Evolutionary conservation across 768 basidiomycete genomes (phyloP).

Genomic region (Mycena vulgaris): DNA sequence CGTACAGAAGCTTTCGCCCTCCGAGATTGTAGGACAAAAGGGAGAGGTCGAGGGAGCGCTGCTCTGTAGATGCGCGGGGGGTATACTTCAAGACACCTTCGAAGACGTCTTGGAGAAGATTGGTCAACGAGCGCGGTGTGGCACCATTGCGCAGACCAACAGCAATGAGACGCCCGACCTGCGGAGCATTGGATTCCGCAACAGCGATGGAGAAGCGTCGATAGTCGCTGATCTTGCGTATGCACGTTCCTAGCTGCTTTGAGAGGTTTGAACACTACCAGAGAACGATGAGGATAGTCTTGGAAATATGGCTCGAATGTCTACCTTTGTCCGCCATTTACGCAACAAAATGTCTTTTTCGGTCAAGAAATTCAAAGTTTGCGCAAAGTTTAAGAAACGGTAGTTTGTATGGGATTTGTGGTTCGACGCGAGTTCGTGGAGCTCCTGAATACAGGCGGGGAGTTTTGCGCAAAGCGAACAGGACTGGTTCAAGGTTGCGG

Average conservation of each 20-base stretch:
- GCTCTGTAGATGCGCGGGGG: not conserved
- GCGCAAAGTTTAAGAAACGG: slow-evolving; percentile 1
- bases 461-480: slow-evolving; percentile 6
- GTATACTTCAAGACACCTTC: not conserved
- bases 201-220: slow-evolving; percentile 22
- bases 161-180: not conserved
- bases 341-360: slow-evolving; percentile 1
- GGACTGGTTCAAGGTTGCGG: too few species aligned
- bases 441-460: not conserved
- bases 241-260: not conserved
- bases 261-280: slow-evolving; percentile 8
- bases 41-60: slow-evolving; percentile 19
- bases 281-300: not conserved
- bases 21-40: slow-evolving; percentile 18
- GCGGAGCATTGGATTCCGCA: slow-evolving; percentile 11
- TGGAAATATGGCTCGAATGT: not conserved
- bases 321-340: not conserved
- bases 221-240: slow-evolving; percentile 4
- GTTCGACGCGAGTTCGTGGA: slow-evolving; percentile 7
- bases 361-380: not conserved
- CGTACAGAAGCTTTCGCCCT: slow-evolving; percentile 25
- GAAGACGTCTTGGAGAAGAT: slow-evolving; percentile 20
- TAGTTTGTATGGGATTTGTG: slow-evolving; percentile 15
- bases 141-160: slow-evolving; percentile 19
- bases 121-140: slow-evolving; percentile 12